phyloP scores from a whole-genome alignment of 495 filamentous ascomycete species.

The Xanthoparmelia taractica region DNA sequence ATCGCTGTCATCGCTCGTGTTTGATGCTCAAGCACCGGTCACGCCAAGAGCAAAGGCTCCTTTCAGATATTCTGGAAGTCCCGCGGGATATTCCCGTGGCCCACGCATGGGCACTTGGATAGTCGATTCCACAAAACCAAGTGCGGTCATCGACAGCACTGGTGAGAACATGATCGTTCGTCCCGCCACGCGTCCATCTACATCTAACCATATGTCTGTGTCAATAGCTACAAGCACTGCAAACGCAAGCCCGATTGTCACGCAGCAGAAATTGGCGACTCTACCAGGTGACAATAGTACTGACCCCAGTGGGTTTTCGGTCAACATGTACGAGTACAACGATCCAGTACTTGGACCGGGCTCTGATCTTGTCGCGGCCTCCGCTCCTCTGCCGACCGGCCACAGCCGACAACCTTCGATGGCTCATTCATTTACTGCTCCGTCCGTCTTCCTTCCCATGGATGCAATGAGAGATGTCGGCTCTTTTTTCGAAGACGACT shows the following conservation, averaged over 20 bases:
- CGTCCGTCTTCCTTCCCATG: conserved; percentile 69
- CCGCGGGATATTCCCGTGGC: conserved; percentile 46
- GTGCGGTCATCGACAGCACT: conserved; percentile 61
- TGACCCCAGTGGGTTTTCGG: conserved; percentile 41
- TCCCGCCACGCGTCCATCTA: conserved; percentile 35
- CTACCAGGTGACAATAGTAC: conserved; percentile 45
- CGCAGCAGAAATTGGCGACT: conserved; percentile 24
- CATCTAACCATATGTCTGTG: conserved; percentile 10
- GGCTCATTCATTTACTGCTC: conserved; percentile 62
- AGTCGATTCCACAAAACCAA: conserved; percentile 57
- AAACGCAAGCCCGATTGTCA: conserved; percentile 41
- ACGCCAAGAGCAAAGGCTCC: conserved; percentile 27
- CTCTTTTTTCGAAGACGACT: conserved; percentile 36
- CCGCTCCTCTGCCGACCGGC: conserved; percentile 38
- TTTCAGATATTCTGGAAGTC: conserved; percentile 34
- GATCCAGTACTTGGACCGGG: conserved; percentile 59
- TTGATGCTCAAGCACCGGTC: neutral
- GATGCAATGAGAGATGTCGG: conserved; percentile 51
- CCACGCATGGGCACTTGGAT: conserved; percentile 49
- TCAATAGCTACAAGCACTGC: conserved; percentile 40
- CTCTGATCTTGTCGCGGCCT: conserved; percentile 71
- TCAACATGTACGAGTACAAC: conserved; percentile 33
- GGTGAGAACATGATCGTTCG: conserved; percentile 67
- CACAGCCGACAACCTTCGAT: conserved; percentile 49
- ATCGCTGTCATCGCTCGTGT: conserved; percentile 31